A percentile compares a stretch with the other conserved stretches of the same genome.
These are phyloP conservation scores for Hygrophorus russula DNA, from an alignment of 768 basidiomycete genomes.

Conservation along the genomic window DNA sequence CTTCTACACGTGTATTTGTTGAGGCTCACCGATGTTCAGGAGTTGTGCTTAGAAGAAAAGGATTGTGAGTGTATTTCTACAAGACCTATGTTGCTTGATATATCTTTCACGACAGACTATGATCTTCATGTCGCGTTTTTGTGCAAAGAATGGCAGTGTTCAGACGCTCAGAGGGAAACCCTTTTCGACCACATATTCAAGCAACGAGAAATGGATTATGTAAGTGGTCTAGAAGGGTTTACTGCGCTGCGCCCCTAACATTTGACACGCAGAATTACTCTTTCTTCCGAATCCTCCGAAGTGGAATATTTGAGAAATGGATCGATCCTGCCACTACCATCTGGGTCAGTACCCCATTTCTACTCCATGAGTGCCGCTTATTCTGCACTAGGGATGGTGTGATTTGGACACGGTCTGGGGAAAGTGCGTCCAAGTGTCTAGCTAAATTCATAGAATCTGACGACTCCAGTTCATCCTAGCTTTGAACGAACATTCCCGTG, in stretches of 20 bases:
- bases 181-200: constrained; percentile 1
- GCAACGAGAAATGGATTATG: not conserved
- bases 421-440: not conserved
- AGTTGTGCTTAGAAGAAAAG: too few relatives aligned
- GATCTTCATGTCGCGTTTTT: constrained; percentile 3
- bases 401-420: constrained; percentile 7
- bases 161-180: not conserved
- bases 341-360: not conserved
- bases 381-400: constrained; percentile 3
- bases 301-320: constrained; percentile 6
- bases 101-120: constrained; percentile 3
- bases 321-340: constrained; percentile 5
- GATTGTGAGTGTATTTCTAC: too few relatives aligned
- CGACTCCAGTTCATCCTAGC: too few relatives aligned
- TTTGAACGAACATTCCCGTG: constrained; percentile 6
- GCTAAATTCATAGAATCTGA: too few relatives aligned
- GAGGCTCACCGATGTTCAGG: too few relatives aligned
- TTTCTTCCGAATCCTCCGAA: constrained; percentile 3
- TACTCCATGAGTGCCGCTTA: too few relatives aligned
- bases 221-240: not conserved
- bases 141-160: constrained; percentile 5
- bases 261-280: constrained; percentile 2
- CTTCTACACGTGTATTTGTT: too few relatives aligned
- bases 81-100: not conserved
- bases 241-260: not conserved